These are phyloP conservation scores for Elaeis guineensis DNA, from an alignment of 176 grass and related monocot species.

Conservation along the genomic window DNA sequence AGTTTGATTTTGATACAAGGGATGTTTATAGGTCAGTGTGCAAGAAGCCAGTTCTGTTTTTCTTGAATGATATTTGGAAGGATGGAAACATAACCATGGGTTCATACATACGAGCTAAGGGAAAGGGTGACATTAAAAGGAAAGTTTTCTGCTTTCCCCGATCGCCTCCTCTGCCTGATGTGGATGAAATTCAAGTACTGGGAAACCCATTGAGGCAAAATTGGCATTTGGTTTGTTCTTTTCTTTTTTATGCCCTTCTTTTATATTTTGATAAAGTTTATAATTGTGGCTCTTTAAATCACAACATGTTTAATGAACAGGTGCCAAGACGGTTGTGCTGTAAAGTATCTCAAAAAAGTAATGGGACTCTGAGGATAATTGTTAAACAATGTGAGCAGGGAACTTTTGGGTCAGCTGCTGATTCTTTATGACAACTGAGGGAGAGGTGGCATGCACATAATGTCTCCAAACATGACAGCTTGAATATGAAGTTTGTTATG, in stretches of 20 bases:
- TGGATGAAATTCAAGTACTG: constrained; percentile 68
- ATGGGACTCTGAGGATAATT: constrained; percentile 60
- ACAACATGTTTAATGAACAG: constrained; percentile 18
- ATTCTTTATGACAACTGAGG: constrained; percentile 63
- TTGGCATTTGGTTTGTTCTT: constrained; percentile 90
- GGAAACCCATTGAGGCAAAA: constrained; percentile 59
- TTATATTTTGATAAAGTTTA: neutral
- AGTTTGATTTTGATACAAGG: constrained; percentile 95
- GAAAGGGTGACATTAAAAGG: constrained; percentile 66
- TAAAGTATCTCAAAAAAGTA: constrained; percentile 41
- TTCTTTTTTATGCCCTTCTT: neutral
- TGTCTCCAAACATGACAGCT: constrained; percentile 28
- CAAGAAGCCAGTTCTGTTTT: constrained; percentile 80
- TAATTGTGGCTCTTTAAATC: too few species aligned
- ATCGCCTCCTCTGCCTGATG: constrained; percentile 59
- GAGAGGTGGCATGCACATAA: constrained; percentile 34
- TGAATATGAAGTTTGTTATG: constrained; percentile 30
- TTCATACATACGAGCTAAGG: constrained; percentile 51
- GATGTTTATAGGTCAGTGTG: constrained; percentile 75
- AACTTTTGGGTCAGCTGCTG: constrained; percentile 67
- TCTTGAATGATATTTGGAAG: constrained; percentile 69
- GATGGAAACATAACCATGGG: constrained; percentile 63
- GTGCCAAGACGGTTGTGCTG: constrained; percentile 85
- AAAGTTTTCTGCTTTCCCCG: constrained; percentile 83
- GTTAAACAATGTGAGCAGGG: constrained; percentile 70